phyloP scores from a whole-genome alignment of 1,139 yeast genomes.

The Zygosaccharomyces sapae region DNA sequence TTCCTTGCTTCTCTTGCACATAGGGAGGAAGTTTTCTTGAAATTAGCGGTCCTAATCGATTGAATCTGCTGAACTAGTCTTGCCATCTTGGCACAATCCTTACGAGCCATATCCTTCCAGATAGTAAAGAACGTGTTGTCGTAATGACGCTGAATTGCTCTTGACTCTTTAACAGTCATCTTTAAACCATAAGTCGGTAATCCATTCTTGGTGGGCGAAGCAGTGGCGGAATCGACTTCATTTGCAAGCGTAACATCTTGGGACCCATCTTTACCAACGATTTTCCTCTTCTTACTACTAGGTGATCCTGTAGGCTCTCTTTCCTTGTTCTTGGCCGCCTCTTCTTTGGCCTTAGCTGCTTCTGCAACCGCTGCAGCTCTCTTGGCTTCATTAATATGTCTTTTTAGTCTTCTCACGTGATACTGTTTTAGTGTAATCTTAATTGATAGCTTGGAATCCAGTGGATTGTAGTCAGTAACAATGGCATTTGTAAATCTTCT shows the following conservation, averaged over 20 bases:
- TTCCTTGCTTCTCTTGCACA: slow-evolving; percentile 94
- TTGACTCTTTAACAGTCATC: slow-evolving; percentile 56
- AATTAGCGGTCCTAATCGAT: slow-evolving; percentile 72
- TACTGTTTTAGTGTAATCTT: slow-evolving; percentile 35
- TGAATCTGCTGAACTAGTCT: slow-evolving; percentile 72
- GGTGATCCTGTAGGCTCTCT: slow-evolving; percentile 12
- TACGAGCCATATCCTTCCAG: slow-evolving; percentile 93
- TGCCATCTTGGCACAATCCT: slow-evolving; percentile 86
- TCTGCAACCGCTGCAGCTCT: slow-evolving; percentile 25
- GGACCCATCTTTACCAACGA: slow-evolving; percentile 8
- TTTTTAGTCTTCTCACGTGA: slow-evolving; percentile 32
- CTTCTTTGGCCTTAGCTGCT: slow-evolving; percentile 20
- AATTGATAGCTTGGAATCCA: slow-evolving; percentile 23
- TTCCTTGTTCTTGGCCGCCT: slow-evolving; percentile 16
- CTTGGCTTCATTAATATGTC: slow-evolving; percentile 31
- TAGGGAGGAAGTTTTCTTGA: slow-evolving; percentile 79
- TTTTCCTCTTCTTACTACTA: slow-evolving; percentile 10
- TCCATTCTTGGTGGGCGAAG: slow-evolving; percentile 23
- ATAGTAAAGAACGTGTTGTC: slow-evolving; percentile 84
- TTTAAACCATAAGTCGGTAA: slow-evolving; percentile 37
- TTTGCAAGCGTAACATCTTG: slow-evolving; percentile 10
- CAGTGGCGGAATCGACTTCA: slow-evolving; percentile 8
- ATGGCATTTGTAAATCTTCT: slow-evolving; percentile 34
- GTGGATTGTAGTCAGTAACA: slow-evolving; percentile 27
- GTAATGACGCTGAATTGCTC: slow-evolving; percentile 74